Evolutionary conservation across 768 basidiomycete species (phyloP).

Genomic region (Stropharia rugosoannulata): DNA sequence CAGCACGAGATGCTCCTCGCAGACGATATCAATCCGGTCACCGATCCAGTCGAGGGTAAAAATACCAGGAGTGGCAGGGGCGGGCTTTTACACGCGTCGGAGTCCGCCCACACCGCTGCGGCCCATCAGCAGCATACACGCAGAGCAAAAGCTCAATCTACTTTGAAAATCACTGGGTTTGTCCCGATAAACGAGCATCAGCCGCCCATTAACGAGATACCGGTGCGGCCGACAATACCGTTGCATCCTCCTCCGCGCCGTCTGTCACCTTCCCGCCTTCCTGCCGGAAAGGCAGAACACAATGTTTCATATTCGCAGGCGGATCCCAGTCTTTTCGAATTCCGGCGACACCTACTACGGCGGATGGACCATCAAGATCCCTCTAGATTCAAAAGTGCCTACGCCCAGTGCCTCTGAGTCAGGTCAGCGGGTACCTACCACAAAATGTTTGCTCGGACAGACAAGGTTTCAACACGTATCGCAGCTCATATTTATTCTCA

Average conservation of each 20-base stretch:
- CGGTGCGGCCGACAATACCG: slow-evolving; percentile 17
- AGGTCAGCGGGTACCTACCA: slow-evolving; percentile 9
- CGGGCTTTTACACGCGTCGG: not conserved
- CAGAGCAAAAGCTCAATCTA: slow-evolving; percentile 9
- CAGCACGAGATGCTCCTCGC: slow-evolving; percentile 10
- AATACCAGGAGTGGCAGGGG: not conserved
- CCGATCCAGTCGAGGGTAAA: slow-evolving; percentile 3
- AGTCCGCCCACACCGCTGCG: not conserved
- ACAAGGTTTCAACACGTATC: not conserved
- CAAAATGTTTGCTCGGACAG: not conserved
- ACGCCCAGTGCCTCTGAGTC: slow-evolving; percentile 11
- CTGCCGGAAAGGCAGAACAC: slow-evolving; percentile 29
- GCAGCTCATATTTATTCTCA: not conserved
- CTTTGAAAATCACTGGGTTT: slow-evolving; percentile 38
- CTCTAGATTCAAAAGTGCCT: slow-evolving; percentile 26
- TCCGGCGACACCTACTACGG: slow-evolving; percentile 38
- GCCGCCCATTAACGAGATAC: slow-evolving; percentile 16
- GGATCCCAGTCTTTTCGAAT: slow-evolving; percentile 33
- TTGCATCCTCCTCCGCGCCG: slow-evolving; percentile 34
- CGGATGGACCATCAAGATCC: slow-evolving; percentile 39
- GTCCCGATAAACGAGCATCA: slow-evolving; percentile 27
- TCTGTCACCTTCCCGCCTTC: slow-evolving; percentile 36
- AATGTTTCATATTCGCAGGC: slow-evolving; percentile 32
- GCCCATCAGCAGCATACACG: not conserved
- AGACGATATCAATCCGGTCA: slow-evolving; percentile 2